Evolutionary conservation across 2,329 filamentous ascomycete genomes (phyloP).

Genomic region (Tolypocladium capitatum): DNA sequence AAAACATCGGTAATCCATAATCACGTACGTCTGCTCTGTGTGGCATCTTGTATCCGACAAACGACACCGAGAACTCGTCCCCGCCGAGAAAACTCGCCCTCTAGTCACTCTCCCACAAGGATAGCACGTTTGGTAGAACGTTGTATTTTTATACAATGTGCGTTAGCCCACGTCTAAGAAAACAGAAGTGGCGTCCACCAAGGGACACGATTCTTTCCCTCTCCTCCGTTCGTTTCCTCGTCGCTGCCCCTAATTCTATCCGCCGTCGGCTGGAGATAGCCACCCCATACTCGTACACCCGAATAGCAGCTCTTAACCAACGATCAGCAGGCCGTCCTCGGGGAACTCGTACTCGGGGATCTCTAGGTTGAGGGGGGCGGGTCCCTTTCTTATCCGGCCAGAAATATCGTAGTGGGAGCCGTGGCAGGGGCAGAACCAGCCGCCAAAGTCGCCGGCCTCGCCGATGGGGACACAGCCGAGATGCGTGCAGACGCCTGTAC

Average conservation of each 20-base stretch:
- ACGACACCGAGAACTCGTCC: not conserved
- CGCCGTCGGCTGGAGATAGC: not conserved
- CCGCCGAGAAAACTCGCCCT: not conserved
- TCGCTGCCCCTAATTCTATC: slow-evolving; percentile 8
- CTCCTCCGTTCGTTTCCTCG: slow-evolving; percentile 5
- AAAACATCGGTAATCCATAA: not conserved
- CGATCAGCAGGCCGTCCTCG: slow-evolving; percentile 75
- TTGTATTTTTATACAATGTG: slow-evolving; percentile 25
- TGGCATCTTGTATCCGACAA: not conserved
- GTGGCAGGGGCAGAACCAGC: slow-evolving; percentile 99
- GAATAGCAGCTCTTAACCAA: slow-evolving; percentile 54
- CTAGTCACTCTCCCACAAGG: not conserved
- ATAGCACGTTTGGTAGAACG: slow-evolving; percentile 10
- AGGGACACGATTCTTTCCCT: slow-evolving; percentile 5
- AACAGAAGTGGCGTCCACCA: slow-evolving; percentile 15
- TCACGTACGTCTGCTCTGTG: not conserved
- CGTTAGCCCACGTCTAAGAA: slow-evolving; percentile 21
- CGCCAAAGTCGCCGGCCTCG: slow-evolving; percentile 93
- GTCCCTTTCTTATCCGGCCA: slow-evolving; percentile 93
- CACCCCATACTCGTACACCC: slow-evolving; percentile 9
- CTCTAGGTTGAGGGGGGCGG: slow-evolving; percentile 94
- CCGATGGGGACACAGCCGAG: slow-evolving; percentile 98
- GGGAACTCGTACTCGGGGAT: slow-evolving; percentile 87
- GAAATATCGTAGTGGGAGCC: slow-evolving; percentile 99
- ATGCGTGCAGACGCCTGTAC: slow-evolving; percentile 90